A percentile compares a stretch with the other conserved stretches of the same genome.
phyloP scores from a whole-genome alignment of 2,329 filamentous ascomycete species.

The Alternaria sp. region DNA sequence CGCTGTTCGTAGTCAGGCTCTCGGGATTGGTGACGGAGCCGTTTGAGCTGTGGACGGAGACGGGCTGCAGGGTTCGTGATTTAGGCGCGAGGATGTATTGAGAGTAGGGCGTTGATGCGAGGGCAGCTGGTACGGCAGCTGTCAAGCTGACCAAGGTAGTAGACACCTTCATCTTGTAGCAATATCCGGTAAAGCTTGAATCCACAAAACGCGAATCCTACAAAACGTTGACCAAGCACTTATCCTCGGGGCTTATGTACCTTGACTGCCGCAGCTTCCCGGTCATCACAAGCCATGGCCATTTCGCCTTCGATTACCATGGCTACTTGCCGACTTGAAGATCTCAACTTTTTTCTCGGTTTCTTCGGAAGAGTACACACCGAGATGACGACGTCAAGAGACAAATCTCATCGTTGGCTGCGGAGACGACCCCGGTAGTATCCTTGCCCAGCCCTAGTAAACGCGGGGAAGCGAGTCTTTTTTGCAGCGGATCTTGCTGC shows the following conservation, averaged over 20 bases:
- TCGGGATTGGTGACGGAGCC: slow-evolving; percentile 50
- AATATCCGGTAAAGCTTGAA: neutral
- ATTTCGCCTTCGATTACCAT: neutral
- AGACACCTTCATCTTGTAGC: neutral
- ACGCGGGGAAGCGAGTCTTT: slow-evolving; percentile 19
- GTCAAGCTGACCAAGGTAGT: neutral
- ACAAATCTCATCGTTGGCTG: neutral
- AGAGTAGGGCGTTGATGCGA: slow-evolving; percentile 39
- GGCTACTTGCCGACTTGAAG: neutral
- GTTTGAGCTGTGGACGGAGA: slow-evolving; percentile 51
- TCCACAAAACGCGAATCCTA: neutral
- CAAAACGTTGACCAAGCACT: neutral
- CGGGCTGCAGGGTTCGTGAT: slow-evolving; percentile 42
- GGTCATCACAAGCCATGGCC: neutral
- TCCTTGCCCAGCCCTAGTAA: neutral
- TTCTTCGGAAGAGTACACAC: slow-evolving; percentile 10
- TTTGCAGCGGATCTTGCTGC: slow-evolving; percentile 1
- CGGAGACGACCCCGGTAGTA: neutral
- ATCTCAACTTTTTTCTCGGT: neutral
- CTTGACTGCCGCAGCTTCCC: neutral
- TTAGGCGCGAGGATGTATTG: slow-evolving; percentile 54
- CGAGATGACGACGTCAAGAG: slow-evolving; percentile 19
- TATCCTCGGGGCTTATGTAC: neutral
- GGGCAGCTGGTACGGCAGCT: neutral
- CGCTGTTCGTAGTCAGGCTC: slow-evolving; percentile 30